Base-by-base conservation (phyloP, 2,329 filamentous ascomycete genomes). In the Capronia coronata region DNA sequence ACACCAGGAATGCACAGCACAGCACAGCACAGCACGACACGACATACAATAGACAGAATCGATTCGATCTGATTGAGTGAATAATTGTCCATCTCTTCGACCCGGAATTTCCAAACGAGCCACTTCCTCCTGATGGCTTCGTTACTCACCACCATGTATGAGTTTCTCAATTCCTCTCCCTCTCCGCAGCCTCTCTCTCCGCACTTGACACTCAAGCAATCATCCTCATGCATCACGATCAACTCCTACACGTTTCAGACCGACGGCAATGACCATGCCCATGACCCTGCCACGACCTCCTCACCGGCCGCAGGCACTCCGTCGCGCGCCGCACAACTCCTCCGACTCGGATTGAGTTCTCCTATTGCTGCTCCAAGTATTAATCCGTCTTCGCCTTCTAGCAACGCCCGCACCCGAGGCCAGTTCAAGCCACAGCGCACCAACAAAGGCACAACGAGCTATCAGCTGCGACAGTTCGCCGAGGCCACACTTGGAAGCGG, bases 381-480 rank as follows among this genome's bases (percentile, higher is more conserved):
- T 67, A 60, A 71, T 51, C 30, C 23, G 30, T 30, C 61, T 61
- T 56, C 43, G 16, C 62, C 61, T 59, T 64, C 62, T 65, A 93
- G 87, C 61, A 93, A 93, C 73, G 84, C 89, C 68, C 85, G 89
- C 64, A 88, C 87, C 60, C 83, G 87, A 69, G 89, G 87, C 64
- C 87, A 93, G 60, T 97, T 97, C 75, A 88, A 90, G 65, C 87
- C 91, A 30, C 86, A 90, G 63, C 84, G 84, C 55, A 74, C 83
- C 37, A 85, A 84, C 64, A 94, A 93, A 68, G 89, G 90, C 50
- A 94, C 88, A 46, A 87, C 82, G 61, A 94, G 79, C 68, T 94
- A 94, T 74, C 93, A 97, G 71, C 76, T 98, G 61, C 85, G 93
- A 69, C 93, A 98, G 69, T 98, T 97, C 76, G 93, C 93, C 45